phyloP scores from a whole-genome alignment of 78 protist species.

The Speleostelium caveatum region DNA sequence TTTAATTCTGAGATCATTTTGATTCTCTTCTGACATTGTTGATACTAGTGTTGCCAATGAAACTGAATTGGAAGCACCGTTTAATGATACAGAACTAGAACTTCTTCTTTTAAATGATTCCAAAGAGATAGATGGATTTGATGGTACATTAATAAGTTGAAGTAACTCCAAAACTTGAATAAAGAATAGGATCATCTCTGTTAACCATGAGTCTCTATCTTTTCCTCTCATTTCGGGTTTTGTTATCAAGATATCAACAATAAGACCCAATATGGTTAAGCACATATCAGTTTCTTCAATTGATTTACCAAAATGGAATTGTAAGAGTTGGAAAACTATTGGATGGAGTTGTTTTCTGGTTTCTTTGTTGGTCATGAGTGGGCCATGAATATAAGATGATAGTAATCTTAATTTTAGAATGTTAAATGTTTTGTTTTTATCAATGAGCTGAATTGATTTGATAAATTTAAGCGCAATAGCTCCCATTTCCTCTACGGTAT shows the following conservation, averaged over 20 bases:
- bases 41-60: slow-evolving; percentile 40
- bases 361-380: slow-evolving; percentile 60
- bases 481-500: slow-evolving; percentile 69
- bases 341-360: slow-evolving; percentile 54
- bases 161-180: slow-evolving; percentile 57
- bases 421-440: slow-evolving; percentile 65
- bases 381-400: slow-evolving; percentile 53
- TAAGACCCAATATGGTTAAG: slow-evolving; percentile 44
- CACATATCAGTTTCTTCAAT: slow-evolving; percentile 76
- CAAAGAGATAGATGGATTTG: neutral
- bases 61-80: slow-evolving; percentile 33
- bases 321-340: slow-evolving; percentile 56
- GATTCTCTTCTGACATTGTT: slow-evolving; percentile 37
- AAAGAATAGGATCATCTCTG: slow-evolving; percentile 67
- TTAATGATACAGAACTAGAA: slow-evolving; percentile 26
- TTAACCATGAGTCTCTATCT: slow-evolving; percentile 63
- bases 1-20: slow-evolving; percentile 41
- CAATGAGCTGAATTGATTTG: slow-evolving; percentile 54
- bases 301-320: slow-evolving; percentile 75
- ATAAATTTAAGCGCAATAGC: slow-evolving; percentile 64
- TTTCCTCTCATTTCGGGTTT: slow-evolving; percentile 57
- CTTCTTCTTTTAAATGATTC: slow-evolving; percentile 28
- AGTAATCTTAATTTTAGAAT: slow-evolving; percentile 53
- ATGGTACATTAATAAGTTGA: slow-evolving; percentile 27
- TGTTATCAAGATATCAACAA: slow-evolving; percentile 67